phyloP scores from a whole-genome alignment of 2,329 filamentous ascomycete species.

The Pseudogymnoascus sp. region DNA sequence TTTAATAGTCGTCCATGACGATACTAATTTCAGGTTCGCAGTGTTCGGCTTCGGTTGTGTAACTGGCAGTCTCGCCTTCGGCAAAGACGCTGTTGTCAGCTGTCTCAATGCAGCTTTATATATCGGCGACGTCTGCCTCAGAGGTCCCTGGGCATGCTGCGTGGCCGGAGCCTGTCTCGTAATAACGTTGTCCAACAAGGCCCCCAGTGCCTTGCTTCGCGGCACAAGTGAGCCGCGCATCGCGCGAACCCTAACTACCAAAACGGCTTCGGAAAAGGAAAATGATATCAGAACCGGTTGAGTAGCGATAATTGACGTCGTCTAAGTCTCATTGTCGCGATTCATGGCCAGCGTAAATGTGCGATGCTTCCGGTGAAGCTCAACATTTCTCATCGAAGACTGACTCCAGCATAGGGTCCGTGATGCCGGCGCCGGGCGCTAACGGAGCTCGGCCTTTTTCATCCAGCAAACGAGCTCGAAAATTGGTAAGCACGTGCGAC shows the following conservation, averaged over 20 bases:
- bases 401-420: not conserved
- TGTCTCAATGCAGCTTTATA: conserved; percentile 9
- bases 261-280: not conserved
- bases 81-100: not conserved
- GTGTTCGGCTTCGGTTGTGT: not conserved
- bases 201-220: conserved; percentile 3
- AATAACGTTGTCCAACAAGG: conserved; percentile 8
- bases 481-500: conserved; percentile 7
- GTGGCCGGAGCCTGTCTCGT: not conserved
- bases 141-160: not conserved
- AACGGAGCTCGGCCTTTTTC: conserved; percentile 6
- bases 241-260: conserved; percentile 1
- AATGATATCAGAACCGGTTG: conserved; percentile 1
- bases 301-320: conserved; percentile 7
- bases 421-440: conserved; percentile 7
- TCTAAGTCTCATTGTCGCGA: conserved; percentile 10
- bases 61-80: conserved; percentile 3
- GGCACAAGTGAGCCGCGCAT: conserved; percentile 11
- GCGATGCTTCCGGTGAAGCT: not conserved
- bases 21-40: conserved; percentile 9
- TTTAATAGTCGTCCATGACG: conserved; percentile 16
- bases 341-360: conserved; percentile 7
- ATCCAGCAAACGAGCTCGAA: conserved; percentile 7
- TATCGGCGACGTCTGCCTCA: conserved; percentile 6
- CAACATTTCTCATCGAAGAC: conserved; percentile 5